Percentiles rank a stretch among this genome's conserved stretches.
Conservation (phyloP, 2,329 filamentous ascomycete species). For the Diplodia corticola region DNA sequence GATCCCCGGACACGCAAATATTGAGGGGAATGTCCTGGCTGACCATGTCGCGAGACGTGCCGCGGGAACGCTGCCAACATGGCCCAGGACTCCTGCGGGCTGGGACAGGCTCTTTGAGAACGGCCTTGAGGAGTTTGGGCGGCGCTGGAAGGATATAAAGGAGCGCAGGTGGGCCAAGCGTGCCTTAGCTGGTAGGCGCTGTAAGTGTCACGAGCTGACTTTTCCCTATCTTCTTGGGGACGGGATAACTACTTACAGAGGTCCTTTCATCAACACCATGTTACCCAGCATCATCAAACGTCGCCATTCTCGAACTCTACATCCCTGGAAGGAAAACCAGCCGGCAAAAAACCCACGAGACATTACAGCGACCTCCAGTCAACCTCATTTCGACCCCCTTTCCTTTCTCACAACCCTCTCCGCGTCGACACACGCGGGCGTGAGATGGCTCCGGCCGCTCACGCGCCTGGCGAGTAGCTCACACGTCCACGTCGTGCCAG, state of each 20-base stretch:
- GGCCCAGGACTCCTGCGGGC: not conserved
- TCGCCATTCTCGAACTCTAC: not conserved
- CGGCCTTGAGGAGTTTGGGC: not conserved
- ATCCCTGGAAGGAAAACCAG: not conserved
- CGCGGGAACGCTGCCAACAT: not conserved
- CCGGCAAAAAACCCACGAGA: no score
- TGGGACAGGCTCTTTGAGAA: not conserved
- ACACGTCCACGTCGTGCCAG: slow-evolving; percentile 17
- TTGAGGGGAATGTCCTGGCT: not conserved
- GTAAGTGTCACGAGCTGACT: not conserved
- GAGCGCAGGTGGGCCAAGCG: not conserved
- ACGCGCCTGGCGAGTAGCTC: slow-evolving; percentile 2
- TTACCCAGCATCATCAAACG: not conserved
- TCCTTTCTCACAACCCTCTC: not conserved
- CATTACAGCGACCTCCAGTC: not conserved
- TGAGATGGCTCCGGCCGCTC: not conserved
- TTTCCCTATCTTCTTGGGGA: not conserved
- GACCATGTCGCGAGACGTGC: not conserved
- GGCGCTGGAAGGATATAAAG: not conserved
- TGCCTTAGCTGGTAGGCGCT: not conserved
- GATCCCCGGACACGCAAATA: not conserved
- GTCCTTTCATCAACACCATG: not conserved
- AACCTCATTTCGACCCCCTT: not conserved
- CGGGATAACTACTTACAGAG: not conserved
- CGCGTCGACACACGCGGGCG: not conserved